phyloP scores from a whole-genome alignment of 163 green algal species.

The Scenedesmus sp. region DNA sequence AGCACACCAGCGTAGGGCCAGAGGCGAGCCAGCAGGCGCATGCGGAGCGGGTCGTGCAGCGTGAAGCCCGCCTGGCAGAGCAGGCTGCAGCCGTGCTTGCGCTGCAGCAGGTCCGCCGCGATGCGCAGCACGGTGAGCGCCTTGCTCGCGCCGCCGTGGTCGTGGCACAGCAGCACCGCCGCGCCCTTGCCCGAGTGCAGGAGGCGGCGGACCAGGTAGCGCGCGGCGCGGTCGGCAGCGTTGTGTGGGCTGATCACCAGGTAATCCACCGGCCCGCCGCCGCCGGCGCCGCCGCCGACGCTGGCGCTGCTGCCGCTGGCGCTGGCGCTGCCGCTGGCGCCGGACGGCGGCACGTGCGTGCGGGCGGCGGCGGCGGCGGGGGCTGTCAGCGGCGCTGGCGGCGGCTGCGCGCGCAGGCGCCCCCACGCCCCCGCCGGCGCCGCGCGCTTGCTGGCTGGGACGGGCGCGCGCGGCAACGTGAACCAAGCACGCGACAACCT shows the following conservation, averaged over 20 bases:
- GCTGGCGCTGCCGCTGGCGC: no score
- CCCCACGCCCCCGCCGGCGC: no score
- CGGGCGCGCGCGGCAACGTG: no score
- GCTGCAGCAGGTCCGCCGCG: conserved; percentile 16
- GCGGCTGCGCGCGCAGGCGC: no score
- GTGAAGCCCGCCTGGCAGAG: conserved; percentile 26
- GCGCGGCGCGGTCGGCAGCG: neutral
- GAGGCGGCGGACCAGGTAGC: conserved; percentile 9
- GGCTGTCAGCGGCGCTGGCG: no score
- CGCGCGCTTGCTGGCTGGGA: no score
- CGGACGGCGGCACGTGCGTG: no score
- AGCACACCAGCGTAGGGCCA: conserved; percentile 29
- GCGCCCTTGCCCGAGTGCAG: conserved; percentile 3
- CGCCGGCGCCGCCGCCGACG: no score
- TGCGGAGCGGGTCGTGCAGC: conserved; percentile 6
- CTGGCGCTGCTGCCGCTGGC: no score
- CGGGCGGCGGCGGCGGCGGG: no score
- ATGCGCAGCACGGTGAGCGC: neutral
- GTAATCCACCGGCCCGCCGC: no score
- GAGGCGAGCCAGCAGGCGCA: conserved; percentile 13
- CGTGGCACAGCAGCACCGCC: conserved; percentile 27
- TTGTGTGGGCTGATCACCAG: conserved; percentile 13
- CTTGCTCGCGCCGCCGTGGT: conserved; percentile 9
- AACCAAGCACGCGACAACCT: no score
- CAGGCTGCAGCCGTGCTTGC: conserved; percentile 28